Evolutionary conservation across 306 rosid species (phyloP).

Genomic region (Vicia villosa): DNA sequence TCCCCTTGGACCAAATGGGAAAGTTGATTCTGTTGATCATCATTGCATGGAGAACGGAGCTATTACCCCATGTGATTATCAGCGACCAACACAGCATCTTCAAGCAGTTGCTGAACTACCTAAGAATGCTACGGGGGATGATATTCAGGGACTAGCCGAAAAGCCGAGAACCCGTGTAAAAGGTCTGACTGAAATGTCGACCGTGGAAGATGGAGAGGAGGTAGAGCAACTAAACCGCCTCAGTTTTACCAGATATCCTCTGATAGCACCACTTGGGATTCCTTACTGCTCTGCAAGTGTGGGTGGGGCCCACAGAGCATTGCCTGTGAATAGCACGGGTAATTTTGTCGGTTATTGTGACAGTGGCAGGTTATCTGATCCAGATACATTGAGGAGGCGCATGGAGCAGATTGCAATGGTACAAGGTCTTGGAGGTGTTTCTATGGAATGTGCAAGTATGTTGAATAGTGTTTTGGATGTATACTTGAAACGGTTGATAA

Average conservation of each 20-base stretch:
- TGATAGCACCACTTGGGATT: constrained; percentile 91
- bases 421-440: constrained; percentile 83
- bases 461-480: constrained; percentile 72
- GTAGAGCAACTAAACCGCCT: constrained; percentile 53
- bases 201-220: constrained; percentile 69
- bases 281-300: constrained; percentile 75
- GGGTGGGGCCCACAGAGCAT: constrained; percentile 82
- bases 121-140: constrained; percentile 54
- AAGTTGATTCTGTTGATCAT: constrained; percentile 56
- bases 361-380: constrained; percentile 69
- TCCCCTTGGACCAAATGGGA: constrained; percentile 94
- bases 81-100: constrained; percentile 73
- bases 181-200: constrained; percentile 46
- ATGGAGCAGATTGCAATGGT: constrained; percentile 89
- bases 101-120: constrained; percentile 79
- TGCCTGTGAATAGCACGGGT: constrained; percentile 54
- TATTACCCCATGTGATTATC: constrained; percentile 73
- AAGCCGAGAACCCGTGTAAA: constrained; percentile 54
- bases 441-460: constrained; percentile 73
- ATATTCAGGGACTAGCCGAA: constrained; percentile 49
- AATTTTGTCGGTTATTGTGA: constrained; percentile 59
- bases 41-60: constrained; percentile 73
- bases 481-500: constrained; percentile 82
- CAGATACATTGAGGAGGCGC: constrained; percentile 75
- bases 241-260: constrained; percentile 60